Evolutionary conservation across 176 grass and related monocot species (phyloP).

Genomic region (Aegilops sharonensis): DNA sequence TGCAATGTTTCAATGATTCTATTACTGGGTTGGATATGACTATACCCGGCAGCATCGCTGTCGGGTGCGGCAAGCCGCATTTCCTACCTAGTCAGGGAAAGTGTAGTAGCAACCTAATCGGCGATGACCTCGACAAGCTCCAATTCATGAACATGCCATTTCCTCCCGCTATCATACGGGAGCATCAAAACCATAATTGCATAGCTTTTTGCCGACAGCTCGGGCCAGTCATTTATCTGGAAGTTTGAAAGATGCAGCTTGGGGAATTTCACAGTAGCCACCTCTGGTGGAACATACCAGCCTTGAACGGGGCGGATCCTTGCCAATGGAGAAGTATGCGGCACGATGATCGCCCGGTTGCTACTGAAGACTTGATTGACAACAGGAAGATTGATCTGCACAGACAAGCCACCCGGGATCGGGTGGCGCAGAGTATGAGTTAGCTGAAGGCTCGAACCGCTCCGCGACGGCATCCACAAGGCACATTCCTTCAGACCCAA

Average conservation of each 20-base stretch:
- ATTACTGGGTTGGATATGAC: no score
- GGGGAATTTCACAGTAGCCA: constrained; percentile 48
- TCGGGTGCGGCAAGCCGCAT: no score
- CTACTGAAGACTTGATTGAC: constrained; percentile 70
- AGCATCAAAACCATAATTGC: constrained; percentile 68
- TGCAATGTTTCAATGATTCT: no score
- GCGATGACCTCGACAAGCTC: constrained; percentile 61
- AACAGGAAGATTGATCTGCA: constrained; percentile 54
- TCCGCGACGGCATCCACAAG: constrained; percentile 66
- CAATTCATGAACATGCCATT: constrained; percentile 53
- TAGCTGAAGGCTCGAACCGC: constrained; percentile 58
- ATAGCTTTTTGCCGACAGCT: constrained; percentile 46
- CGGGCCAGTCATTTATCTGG: constrained; percentile 59
- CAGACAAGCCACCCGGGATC: constrained; percentile 35
- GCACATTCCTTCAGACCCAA: constrained; percentile 61
- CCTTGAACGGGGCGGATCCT: constrained; percentile 54
- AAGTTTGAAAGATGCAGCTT: constrained; percentile 56
- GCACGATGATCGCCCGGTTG: constrained; percentile 59
- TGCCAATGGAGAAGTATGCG: constrained; percentile 55
- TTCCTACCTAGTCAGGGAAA: background rate
- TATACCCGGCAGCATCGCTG: no score
- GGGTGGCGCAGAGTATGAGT: constrained; percentile 62
- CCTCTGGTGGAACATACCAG: constrained; percentile 48
- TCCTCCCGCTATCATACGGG: constrained; percentile 53
- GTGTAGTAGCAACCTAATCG: constrained; percentile 44